Evolutionary conservation across 805 yeast species (phyloP), one percentile per base, ranked within the genome.

Genomic region (Wickerhamomyces silvicola): DNA sequence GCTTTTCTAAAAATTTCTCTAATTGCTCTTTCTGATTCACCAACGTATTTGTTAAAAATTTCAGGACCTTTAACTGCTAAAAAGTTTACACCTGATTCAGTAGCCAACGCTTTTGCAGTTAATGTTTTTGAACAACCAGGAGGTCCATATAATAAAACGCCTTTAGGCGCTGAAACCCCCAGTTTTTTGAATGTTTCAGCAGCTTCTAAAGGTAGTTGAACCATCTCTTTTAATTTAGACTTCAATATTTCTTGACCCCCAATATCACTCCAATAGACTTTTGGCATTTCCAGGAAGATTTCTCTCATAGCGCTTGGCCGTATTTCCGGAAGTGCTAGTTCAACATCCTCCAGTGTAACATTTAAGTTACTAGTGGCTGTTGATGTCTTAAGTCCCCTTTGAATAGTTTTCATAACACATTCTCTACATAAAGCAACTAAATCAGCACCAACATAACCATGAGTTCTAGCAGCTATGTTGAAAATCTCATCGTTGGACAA

Each of bases 381-480:
- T 2, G 30, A 24, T 10, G 40, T 27, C n/a, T 48, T 49, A 6
- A 80, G 43, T 0, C 79, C 80, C 32, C 83, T 60, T 32, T 78
- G 74, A 12, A 92, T 82, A 2, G 95, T 79, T 39, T 71, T 73
- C 81, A 88, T 75, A 1, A 86, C 95, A 6, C 94, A 73, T 50
- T 92, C 98, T 30, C 97, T 66, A 39, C 88, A 77, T 15, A 92
- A 63, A 0, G 97, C 95, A 4, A 82, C 75, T 29, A 92, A 58
- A 60, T 92, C 99, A 0, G 97, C 96, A 28, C 99, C 99, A 2
- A 92, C 98, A 51, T 85, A 92, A 6, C 98, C 98, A 57, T 92
- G 98, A 0, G 97, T 88, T 49, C 75, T 80, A 5, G 74, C 56
- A 0, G 96, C 85, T 25, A 88, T 59, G 2, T 46, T 47, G n/a